Evolutionary conservation across 208 protist genomes (phyloP).

Genomic region (Leishmania amazonensis): DNA sequence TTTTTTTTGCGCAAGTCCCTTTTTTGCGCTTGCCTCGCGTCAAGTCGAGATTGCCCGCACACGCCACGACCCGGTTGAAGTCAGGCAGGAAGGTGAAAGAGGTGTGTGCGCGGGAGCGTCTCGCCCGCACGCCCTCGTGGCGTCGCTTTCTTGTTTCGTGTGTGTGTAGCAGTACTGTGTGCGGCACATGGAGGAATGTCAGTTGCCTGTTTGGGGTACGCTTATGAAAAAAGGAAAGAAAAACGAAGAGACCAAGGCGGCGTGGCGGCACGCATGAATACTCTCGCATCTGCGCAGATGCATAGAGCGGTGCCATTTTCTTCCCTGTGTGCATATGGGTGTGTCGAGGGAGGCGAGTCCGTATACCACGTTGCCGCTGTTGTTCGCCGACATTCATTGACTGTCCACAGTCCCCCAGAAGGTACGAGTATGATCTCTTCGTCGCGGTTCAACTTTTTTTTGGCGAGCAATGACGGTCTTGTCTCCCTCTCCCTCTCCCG

Average conservation of each 20-base stretch:
- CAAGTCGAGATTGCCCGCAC: background rate
- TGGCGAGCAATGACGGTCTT: background rate
- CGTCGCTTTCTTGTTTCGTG: background rate
- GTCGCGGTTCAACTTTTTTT: background rate
- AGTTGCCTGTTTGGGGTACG: background rate
- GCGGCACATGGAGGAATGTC: background rate
- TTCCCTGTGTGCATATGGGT: background rate
- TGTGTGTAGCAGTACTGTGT: background rate
- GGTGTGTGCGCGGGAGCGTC: background rate
- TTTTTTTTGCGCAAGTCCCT: too few relatives aligned
- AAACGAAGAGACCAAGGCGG: background rate
- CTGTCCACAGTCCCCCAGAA: background rate
- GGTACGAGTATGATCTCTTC: background rate
- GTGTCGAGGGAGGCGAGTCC: background rate
- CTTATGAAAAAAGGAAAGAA: background rate
- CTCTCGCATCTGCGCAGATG: background rate
- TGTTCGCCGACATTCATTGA: background rate
- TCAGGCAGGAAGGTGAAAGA: background rate
- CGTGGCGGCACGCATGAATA: background rate
- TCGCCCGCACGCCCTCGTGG: background rate
- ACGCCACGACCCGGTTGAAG: background rate
- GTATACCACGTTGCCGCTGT: background rate
- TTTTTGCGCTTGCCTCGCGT: background rate
- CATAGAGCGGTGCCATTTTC: background rate
- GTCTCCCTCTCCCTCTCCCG: background rate